These are phyloP conservation scores for Rhamnella rubrinervis DNA, from an alignment of 331 rosid species.

Conservation along the genomic window DNA sequence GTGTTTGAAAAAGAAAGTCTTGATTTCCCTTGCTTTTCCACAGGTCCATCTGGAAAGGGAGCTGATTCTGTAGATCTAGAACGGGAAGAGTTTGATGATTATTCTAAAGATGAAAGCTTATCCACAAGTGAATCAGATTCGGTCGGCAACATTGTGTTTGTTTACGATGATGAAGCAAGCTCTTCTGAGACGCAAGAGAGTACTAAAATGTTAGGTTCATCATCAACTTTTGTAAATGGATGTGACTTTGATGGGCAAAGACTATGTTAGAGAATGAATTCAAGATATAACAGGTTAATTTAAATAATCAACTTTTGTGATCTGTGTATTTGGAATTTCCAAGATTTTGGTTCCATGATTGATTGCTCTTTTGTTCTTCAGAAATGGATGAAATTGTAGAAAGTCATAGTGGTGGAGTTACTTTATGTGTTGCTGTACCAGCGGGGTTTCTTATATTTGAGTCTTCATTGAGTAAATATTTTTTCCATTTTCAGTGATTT, in stretches of 20 bases:
- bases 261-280: neutral
- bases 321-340: neutral
- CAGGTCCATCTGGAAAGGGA: conserved; percentile 33
- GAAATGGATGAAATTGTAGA: too few relatives aligned
- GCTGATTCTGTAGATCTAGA: conserved; percentile 40
- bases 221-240: conserved; percentile 27
- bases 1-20: conserved; percentile 19
- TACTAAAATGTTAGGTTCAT: conserved; percentile 15
- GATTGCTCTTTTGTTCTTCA: too few relatives aligned
- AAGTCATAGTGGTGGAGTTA: too few relatives aligned
- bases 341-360: too few relatives aligned
- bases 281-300: too few relatives aligned
- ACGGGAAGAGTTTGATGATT: conserved; percentile 45
- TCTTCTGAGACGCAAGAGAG: conserved; percentile 24
- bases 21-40: conserved; percentile 29
- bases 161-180: conserved; percentile 33
- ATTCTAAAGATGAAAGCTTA: conserved; percentile 25
- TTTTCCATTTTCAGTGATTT: too few relatives aligned
- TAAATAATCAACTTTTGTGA: too few relatives aligned
- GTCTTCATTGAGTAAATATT: too few relatives aligned
- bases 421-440: too few relatives aligned
- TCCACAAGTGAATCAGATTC: conserved; percentile 60
- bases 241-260: conserved; percentile 30
- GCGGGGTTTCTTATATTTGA: too few relatives aligned
- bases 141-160: conserved; percentile 32